Evolutionary conservation across 2,329 filamentous ascomycete genomes (phyloP), one percentile per base, ranked within the genome.

Genomic region (Dactylellina leptospora): DNA sequence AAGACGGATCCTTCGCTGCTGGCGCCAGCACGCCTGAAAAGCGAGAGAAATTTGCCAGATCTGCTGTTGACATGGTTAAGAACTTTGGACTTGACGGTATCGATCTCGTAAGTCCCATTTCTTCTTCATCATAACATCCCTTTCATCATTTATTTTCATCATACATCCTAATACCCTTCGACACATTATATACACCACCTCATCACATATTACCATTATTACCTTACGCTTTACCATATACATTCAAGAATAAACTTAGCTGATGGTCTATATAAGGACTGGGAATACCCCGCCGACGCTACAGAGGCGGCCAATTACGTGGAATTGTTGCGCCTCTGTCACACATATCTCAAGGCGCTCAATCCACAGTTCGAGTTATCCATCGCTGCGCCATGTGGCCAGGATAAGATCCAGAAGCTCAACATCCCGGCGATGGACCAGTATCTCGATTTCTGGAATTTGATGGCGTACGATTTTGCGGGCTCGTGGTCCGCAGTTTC

Each of bases 401-500:
- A 83, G 0, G 71, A 75, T 2, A 88, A 90, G 80, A 88, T 86
- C 79, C 78, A 84, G 69, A 87, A 85, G 76, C 81, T 90, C 60
- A 83, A 89, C 76, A 80, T 90, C n/a, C 72, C 79, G 0, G 85
- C 79, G 61, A 90, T 91, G 88, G 87, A 90, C 77, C 79, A 77
- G 13, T 84, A 86, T 64, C 82, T 91, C 0, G 88, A 90, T 80
- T 90, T 90, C 79, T 91, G 88, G 88, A 90, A 91, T 79, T 80
- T 92, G 44, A 96, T 96, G 92, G 90, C 90, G 1, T 96, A 96
- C 80, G 92, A 96, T 80, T 96, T 77, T 79, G 88, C 92, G 3
- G 93, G 93, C 1, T 89, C 87, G 1, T 97, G 93, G 92, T 91
- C 93, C 76, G 76, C 81, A 1, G 79, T 78, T 2, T 83, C 90